Evolutionary conservation across 2,329 filamentous ascomycete species (phyloP).

Genomic region (Ophiostoma quercus): DNA sequence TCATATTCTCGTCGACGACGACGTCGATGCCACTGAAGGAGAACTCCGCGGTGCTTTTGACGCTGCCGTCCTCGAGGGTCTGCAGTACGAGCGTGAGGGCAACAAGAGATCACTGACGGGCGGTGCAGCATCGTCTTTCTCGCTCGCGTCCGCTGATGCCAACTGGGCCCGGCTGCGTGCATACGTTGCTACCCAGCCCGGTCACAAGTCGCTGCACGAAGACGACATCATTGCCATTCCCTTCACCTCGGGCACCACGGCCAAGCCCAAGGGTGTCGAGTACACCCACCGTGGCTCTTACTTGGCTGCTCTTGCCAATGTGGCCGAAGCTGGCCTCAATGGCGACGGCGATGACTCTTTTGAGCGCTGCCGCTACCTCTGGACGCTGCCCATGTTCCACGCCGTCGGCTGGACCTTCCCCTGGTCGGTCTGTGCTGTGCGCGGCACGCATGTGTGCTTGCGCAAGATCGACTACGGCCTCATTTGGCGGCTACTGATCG

Average conservation of each 20-base stretch:
- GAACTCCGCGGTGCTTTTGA: conserved; percentile 76
- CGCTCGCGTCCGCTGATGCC: conserved; percentile 40
- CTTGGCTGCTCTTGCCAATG: conserved; percentile 74
- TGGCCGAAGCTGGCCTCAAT: conserved; percentile 85
- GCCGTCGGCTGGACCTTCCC: conserved; percentile 80
- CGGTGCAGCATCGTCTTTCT: neutral
- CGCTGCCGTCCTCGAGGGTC: conserved; percentile 72
- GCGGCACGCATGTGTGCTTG: conserved; percentile 92
- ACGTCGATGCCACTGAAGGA: conserved; percentile 72
- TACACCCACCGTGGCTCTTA: conserved; percentile 87
- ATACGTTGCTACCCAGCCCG: conserved; percentile 38
- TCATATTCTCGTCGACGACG: conserved; percentile 70
- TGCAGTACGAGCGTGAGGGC: conserved; percentile 56
- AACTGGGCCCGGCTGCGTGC: conserved; percentile 71
- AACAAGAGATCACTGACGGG: neutral
- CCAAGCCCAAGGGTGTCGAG: conserved; percentile 84
- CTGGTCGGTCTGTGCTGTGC: conserved; percentile 81
- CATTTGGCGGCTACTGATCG: conserved; percentile 84
- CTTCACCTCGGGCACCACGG: conserved; percentile 92
- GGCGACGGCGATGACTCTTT: neutral
- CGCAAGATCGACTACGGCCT: conserved; percentile 91
- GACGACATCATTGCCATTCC: conserved; percentile 79
- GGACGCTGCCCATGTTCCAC: conserved; percentile 86
- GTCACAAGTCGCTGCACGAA: conserved; percentile 55
- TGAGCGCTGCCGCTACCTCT: conserved; percentile 74